These are phyloP conservation scores for Microsporum ferrugineum DNA, from an alignment of 2,329 filamentous ascomycete species.

Conservation along the genomic window DNA sequence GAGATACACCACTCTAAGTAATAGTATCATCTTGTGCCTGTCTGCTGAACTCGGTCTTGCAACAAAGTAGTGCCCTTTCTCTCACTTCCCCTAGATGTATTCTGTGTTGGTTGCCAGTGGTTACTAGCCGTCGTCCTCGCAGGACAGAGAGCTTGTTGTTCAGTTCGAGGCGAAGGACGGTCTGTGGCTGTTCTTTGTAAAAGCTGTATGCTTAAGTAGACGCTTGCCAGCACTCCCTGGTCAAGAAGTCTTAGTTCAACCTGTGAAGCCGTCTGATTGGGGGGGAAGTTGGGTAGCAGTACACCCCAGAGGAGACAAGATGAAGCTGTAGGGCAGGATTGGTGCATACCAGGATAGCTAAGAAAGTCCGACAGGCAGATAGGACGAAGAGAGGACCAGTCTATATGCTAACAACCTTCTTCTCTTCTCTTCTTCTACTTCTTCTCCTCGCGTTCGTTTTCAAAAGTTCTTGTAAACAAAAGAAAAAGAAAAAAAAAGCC, in stretches of 20 bases:
- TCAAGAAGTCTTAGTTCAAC: neutral
- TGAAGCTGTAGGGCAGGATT: slow-evolving; percentile 4
- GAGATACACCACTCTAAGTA: neutral
- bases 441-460: neutral
- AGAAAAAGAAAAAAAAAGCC: neutral
- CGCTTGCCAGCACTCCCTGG: neutral
- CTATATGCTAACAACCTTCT: neutral
- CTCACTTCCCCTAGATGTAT: neutral
- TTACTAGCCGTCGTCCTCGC: neutral
- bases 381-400: neutral
- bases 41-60: neutral
- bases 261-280: neutral
- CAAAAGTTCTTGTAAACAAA: neutral
- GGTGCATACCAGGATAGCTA: neutral
- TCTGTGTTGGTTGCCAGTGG: neutral
- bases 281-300: slow-evolving; percentile 13
- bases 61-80: neutral
- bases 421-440: neutral
- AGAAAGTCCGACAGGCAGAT: neutral
- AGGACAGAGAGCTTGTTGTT: neutral
- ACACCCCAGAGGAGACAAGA: slow-evolving; percentile 4
- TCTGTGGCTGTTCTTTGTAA: neutral
- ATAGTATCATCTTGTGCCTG: neutral
- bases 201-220: neutral
- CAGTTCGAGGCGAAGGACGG: neutral